Conservation (phyloP, 148 eudicot genomes). For the Nyssa sinensis region DNA sequence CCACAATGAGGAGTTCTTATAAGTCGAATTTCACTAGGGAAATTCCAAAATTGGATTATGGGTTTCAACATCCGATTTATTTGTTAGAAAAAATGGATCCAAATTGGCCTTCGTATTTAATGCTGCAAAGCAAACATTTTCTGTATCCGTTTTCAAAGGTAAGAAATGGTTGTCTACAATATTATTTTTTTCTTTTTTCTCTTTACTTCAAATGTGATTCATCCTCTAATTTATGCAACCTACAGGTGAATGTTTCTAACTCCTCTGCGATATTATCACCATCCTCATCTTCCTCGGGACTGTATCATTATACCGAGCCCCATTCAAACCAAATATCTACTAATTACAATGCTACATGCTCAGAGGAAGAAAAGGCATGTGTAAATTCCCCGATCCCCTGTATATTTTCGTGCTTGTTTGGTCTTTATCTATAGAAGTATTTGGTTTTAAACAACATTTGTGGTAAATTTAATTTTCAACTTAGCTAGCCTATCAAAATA, state of each 20-base stretch:
- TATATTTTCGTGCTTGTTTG: not conserved
- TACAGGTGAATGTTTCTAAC: not conserved
- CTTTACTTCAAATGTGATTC: not conserved
- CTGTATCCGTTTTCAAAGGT: not conserved
- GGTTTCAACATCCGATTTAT: not conserved
- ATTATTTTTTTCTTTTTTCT: not conserved
- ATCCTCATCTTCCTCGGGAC: not conserved
- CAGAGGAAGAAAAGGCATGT: not conserved
- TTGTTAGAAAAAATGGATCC: not conserved
- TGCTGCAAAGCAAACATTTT: not conserved
- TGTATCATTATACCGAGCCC: conserved; percentile 1
- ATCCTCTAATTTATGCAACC: too few species aligned
- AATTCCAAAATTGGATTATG: not conserved
- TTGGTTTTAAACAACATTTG: too few species aligned
- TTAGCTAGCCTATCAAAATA: too few species aligned
- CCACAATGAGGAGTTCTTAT: not conserved
- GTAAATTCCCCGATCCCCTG: not conserved
- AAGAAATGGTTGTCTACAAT: not conserved
- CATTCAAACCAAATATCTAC: conserved; percentile 5
- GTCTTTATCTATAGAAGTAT: too few species aligned
- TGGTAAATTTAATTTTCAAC: too few species aligned
- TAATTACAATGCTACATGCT: not conserved
- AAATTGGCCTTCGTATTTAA: not conserved
- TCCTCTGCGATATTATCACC: not conserved
- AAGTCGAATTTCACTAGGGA: not conserved